Percentiles rank a stretch among this genome's conserved stretches.
Evolutionary conservation across 2,329 filamentous ascomycete species (phyloP).

Genomic region (Chaetomiaceae sp.): DNA sequence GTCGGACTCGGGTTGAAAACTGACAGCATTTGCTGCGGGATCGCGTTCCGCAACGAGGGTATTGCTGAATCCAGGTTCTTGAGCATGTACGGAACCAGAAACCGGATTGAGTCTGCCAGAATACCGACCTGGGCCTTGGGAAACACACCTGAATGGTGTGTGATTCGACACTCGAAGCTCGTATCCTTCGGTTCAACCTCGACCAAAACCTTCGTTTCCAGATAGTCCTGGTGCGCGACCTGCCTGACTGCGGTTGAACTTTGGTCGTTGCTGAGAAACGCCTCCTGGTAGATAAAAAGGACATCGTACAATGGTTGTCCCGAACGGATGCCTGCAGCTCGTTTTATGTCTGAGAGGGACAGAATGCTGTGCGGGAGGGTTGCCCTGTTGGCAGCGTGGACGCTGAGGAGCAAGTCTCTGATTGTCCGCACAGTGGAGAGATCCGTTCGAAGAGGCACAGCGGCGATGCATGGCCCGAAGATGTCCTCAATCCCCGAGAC

Average conservation of each 20-base stretch:
- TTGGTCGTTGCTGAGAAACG: constrained; percentile 39
- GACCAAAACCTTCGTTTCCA: constrained; percentile 72
- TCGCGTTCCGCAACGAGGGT: constrained; percentile 22
- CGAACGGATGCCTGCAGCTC: constrained; percentile 49
- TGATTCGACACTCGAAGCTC: constrained; percentile 40
- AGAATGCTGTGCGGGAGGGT: constrained; percentile 60
- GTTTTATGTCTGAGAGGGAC: constrained; percentile 65
- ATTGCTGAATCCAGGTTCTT: constrained; percentile 28
- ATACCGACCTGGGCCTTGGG: constrained; percentile 49
- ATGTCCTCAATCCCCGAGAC: constrained; percentile 65
- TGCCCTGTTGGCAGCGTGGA: constrained; percentile 62
- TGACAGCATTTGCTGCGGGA: constrained; percentile 40
- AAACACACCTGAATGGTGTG: constrained; percentile 46
- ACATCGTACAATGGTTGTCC: constrained; percentile 65
- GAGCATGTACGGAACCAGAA: constrained; percentile 36
- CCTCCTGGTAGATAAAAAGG: constrained; percentile 82
- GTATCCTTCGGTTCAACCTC: constrained; percentile 63
- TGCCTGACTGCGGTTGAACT: constrained; percentile 42
- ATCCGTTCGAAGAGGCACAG: constrained; percentile 67
- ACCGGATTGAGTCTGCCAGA: constrained; percentile 58
- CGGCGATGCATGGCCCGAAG: constrained; percentile 74
- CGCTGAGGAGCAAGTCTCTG: constrained; percentile 55
- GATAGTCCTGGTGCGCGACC: constrained; percentile 58
- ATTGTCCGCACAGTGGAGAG: constrained; percentile 47
- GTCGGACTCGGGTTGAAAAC: constrained; percentile 41